Conservation (phyloP, 768 basidiomycete genomes). For the Lactarius evosmus region DNA sequence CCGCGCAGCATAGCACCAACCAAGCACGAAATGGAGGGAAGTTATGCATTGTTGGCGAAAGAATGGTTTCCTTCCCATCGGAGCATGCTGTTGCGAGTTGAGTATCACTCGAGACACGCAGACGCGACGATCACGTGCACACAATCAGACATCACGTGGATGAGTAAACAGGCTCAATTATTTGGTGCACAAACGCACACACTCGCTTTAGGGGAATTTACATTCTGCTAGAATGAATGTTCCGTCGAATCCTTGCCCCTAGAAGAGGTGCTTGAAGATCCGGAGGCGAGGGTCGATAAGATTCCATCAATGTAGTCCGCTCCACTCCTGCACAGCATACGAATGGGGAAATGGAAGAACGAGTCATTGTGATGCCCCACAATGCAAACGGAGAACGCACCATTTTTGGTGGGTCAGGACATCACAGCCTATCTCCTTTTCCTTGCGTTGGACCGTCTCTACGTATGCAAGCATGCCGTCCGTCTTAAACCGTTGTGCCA, state of each 20-base stretch:
- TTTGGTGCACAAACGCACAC: background rate
- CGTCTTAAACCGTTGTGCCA: slow-evolving; percentile 73
- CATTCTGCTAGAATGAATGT: slow-evolving; percentile 57
- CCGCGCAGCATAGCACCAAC: background rate
- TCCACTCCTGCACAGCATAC: slow-evolving; percentile 59
- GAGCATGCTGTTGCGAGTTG: background rate
- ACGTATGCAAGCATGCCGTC: slow-evolving; percentile 95
- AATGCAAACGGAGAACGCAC: slow-evolving; percentile 39
- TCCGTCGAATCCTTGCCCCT: slow-evolving; percentile 88
- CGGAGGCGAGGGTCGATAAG: slow-evolving; percentile 76
- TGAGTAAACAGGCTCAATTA: background rate
- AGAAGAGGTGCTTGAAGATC: slow-evolving; percentile 83
- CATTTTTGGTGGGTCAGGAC: slow-evolving; percentile 95
- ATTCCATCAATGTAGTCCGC: slow-evolving; percentile 90
- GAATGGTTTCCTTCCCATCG: background rate
- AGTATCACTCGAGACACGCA: background rate
- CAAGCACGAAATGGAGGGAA: slow-evolving; percentile 1
- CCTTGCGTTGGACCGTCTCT: slow-evolving; percentile 80
- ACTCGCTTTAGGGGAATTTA: background rate
- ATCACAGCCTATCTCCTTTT: slow-evolving; percentile 84
- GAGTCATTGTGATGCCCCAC: background rate
- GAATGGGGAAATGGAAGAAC: slow-evolving; percentile 4
- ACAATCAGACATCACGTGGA: slow-evolving; percentile 8
- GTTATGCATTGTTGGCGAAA: background rate
- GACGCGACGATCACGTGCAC: slow-evolving; percentile 5